phyloP scores from a whole-genome alignment of 2,329 filamentous ascomycete species.

The Ascochyta lentis region DNA sequence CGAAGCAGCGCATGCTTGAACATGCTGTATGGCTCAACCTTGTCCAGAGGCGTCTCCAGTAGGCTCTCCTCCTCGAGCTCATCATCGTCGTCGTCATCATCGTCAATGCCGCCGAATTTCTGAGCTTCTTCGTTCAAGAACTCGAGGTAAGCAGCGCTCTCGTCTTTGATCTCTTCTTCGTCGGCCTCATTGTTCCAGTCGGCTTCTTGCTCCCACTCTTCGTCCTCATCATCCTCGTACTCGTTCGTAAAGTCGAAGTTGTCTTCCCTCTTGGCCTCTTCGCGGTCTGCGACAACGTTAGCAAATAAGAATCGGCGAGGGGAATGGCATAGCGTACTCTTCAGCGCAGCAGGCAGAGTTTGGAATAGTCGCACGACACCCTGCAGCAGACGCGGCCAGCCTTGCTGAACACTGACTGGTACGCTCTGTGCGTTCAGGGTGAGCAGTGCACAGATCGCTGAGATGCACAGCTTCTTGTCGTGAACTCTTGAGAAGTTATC shows the following conservation, averaged over 20 bases:
- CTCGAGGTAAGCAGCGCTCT: slow-evolving; percentile 92
- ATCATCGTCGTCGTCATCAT: slow-evolving; percentile 70
- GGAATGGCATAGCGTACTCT: slow-evolving; percentile 64
- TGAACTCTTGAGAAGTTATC: slow-evolving; percentile 92
- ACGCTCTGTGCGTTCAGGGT: slow-evolving; percentile 81
- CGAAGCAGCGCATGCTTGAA: slow-evolving; percentile 84
- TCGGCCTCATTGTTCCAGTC: slow-evolving; percentile 71
- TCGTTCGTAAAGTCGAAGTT: slow-evolving; percentile 82
- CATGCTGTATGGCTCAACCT: slow-evolving; percentile 89
- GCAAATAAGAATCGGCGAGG: slow-evolving; percentile 13
- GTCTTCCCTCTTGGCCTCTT: slow-evolving; percentile 84
- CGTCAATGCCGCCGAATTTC: slow-evolving; percentile 75
- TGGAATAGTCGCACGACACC: slow-evolving; percentile 92
- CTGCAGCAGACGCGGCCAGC: slow-evolving; percentile 89
- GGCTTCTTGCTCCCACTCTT: slow-evolving; percentile 78
- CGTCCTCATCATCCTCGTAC: slow-evolving; percentile 76
- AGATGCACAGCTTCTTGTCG: slow-evolving; percentile 98
- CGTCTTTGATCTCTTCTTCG: slow-evolving; percentile 79
- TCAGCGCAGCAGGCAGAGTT: slow-evolving; percentile 83
- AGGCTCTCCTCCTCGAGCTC: slow-evolving; percentile 91
- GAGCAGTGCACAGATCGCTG: slow-evolving; percentile 86
- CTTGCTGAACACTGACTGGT: slow-evolving; percentile 89
- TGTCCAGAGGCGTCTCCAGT: slow-evolving; percentile 92
- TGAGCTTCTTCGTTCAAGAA: slow-evolving; percentile 95
- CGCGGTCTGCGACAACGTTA: slow-evolving; percentile 67